Conservation (phyloP, 306 rosid genomes). For the Vigna unguiculata region DNA sequence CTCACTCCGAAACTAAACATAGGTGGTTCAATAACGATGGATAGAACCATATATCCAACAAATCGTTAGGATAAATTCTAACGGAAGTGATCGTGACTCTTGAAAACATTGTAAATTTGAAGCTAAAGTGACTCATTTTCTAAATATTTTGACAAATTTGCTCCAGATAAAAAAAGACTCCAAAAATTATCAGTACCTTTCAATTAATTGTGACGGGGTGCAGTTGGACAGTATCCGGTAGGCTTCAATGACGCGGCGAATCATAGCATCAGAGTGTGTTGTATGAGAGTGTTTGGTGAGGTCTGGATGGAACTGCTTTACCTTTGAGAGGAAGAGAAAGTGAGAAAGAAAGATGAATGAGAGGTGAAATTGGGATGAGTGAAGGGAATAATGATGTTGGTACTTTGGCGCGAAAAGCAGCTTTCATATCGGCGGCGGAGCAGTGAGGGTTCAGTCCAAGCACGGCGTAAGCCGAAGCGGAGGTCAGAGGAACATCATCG, state of each 20-base stretch:
- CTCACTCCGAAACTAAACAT: no score
- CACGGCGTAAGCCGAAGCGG: constrained; percentile 63
- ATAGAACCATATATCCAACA: no score
- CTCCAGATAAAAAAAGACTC: no score
- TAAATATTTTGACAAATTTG: no score
- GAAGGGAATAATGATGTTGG: neutral
- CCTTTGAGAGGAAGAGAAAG: constrained; percentile 48
- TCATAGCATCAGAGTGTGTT: constrained; percentile 63
- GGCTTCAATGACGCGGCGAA: constrained; percentile 88
- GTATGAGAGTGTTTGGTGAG: constrained; percentile 53
- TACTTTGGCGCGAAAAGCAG: constrained; percentile 91
- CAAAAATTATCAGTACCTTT: constrained; percentile 53
- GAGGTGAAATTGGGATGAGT: neutral
- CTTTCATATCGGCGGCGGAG: constrained; percentile 71
- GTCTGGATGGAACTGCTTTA: constrained; percentile 94
- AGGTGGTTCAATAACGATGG: no score
- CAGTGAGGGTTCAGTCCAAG: constrained; percentile 75
- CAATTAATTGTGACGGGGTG: constrained; percentile 72
- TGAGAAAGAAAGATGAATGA: neutral
- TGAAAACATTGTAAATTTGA: no score
- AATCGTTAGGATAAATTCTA: no score
- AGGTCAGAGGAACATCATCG: constrained; percentile 52
- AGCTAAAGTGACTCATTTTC: no score
- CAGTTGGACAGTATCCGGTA: constrained; percentile 81
- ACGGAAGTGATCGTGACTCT: no score